These are phyloP conservation scores for Geotrichum bryndzae DNA, from an alignment of 1,139 yeast genomes.

Conservation along the genomic window DNA sequence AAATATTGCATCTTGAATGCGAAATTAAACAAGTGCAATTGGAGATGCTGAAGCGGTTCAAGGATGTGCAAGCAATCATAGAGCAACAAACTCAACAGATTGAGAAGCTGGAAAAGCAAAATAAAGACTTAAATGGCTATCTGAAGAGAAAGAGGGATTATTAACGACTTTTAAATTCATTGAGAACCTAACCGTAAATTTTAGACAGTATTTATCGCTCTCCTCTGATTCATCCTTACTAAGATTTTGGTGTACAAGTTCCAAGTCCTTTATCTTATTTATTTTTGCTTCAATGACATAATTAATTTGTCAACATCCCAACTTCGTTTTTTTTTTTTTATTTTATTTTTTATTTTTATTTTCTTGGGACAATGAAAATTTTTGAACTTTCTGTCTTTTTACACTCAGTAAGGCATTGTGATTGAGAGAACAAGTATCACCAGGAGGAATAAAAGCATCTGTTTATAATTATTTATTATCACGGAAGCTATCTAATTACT, in stretches of 20 bases:
- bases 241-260: not conserved
- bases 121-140: not conserved
- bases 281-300: not conserved
- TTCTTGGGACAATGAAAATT: not conserved
- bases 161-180: too few relatives aligned
- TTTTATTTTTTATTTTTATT: not conserved
- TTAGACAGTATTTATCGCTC: not conserved
- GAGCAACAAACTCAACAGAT: constrained; percentile 3
- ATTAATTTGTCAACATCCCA: constrained; percentile 4
- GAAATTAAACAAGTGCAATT: constrained; percentile 10
- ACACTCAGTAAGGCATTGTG: not conserved
- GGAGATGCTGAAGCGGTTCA: constrained; percentile 4
- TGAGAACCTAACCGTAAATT: not conserved
- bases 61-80: constrained; percentile 2
- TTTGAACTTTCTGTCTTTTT: not conserved
- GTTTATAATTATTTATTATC: not conserved
- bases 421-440: not conserved
- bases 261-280: not conserved
- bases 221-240: not conserved
- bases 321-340: not conserved
- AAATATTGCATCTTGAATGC: constrained; percentile 9
- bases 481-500: not conserved
- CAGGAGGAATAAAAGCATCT: not conserved
- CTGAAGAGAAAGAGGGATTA: not conserved
- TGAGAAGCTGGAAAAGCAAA: constrained; percentile 3